A percentile compares a stretch with the other conserved stretches of the same genome.
phyloP scores from a whole-genome alignment of 148 eudicot genomes.

The Chenopodium quinoa region DNA sequence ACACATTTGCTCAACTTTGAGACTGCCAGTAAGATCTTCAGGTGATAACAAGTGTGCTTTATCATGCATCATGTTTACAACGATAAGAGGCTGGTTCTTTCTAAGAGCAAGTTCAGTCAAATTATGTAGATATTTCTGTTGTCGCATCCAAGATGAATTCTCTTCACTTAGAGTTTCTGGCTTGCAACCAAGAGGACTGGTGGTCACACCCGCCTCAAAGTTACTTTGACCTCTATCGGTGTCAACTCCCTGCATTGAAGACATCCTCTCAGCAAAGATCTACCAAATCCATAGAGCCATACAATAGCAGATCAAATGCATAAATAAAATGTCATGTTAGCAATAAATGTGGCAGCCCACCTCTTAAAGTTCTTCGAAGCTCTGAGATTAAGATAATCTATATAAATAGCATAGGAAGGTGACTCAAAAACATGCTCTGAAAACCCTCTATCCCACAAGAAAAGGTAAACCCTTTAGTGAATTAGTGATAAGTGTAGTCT shows the following conservation, averaged over 20 bases:
- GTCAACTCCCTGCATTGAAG: conserved; percentile 61
- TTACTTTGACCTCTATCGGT: conserved; percentile 30
- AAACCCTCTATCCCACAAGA: not conserved
- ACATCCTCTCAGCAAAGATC: conserved; percentile 3
- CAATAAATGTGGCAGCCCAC: not conserved
- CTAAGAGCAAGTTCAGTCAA: conserved; percentile 77
- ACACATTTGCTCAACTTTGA: conserved; percentile 60
- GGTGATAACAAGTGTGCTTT: conserved; percentile 38
- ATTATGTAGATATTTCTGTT: conserved; percentile 55
- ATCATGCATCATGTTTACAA: conserved; percentile 70
- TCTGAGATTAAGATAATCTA: not conserved
- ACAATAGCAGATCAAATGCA: not conserved
- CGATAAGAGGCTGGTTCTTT: conserved; percentile 73
- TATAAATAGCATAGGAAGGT: not conserved
- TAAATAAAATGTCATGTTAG: not conserved
- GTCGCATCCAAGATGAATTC: conserved; percentile 44
- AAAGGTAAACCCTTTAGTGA: not conserved
- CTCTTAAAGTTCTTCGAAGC: not conserved
- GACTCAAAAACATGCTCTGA: not conserved
- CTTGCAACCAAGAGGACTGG: conserved; percentile 34
- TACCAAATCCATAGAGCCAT: not conserved
- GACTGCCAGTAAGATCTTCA: conserved; percentile 51
- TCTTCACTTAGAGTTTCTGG: conserved; percentile 52
- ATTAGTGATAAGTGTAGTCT: not conserved
- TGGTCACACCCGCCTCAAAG: conserved; percentile 28